Base-by-base conservation (phyloP, 768 basidiomycete genomes). In the Hydnum rufescens region DNA sequence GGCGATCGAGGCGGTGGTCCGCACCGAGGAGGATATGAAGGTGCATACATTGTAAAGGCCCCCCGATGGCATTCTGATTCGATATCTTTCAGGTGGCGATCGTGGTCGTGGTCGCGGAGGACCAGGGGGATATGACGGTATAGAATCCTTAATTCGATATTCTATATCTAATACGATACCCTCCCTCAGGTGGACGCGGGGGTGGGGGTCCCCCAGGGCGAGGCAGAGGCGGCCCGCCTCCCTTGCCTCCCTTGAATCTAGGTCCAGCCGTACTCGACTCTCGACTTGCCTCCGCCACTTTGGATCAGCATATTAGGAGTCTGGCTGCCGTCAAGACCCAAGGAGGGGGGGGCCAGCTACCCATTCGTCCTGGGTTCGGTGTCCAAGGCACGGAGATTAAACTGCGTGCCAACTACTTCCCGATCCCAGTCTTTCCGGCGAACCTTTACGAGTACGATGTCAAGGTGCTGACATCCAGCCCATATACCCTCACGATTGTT, bases 321-420 rank as follows among this genome's bases (percentile, higher is more conserved):
- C 44, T 47, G 13, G 13, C 44, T 13, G 8, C 13, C 13, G 13
- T 47, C 16, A 47, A 47, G 26, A 39, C 36, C 13, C 13, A 47
- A 16, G 44, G 44, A 13, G 34, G 34, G 8, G 34, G 34, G 19
- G 60, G 56, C 16, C 62, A 65, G 28, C 66, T 73, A 55, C 77
- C 77, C 5, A 63, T 74, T 4, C 70, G 77, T 19, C 75, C 77
- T 1, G 75, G 74, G 0, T 81, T 65, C 55, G 77, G 78, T 5
- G 75, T 70, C 0, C 55, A 63, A 2, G 78, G 78, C 25, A 66
- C 51, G 5, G 57, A 67, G 0, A 69, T 76, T 56, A 71, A 62
- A 0, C 62, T 81, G 16, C 70, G 80, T 1, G 69, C 78, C 22
- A 82, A 81, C 59, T 79, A 80, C 64, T 80, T 79, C 61, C 59